These are phyloP conservation scores for Aureobasidium sp. DNA, from an alignment of 2,329 filamentous ascomycete species.

Conservation along the genomic window DNA sequence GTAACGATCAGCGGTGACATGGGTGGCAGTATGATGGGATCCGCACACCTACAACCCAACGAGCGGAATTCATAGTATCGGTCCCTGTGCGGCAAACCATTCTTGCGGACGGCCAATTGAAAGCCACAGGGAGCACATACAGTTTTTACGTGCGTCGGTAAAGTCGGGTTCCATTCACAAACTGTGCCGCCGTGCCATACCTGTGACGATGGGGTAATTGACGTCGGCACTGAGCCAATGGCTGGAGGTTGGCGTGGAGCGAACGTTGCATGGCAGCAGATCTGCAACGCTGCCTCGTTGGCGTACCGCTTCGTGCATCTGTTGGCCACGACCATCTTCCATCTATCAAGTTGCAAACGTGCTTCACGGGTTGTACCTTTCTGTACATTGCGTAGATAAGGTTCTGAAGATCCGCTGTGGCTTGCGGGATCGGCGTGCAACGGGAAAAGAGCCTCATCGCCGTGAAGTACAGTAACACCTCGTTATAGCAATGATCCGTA, in stretches of 20 bases:
- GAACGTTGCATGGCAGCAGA: background rate
- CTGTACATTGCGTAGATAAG: background rate
- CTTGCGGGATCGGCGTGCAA: background rate
- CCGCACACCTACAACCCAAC: background rate
- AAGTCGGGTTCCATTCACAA: background rate
- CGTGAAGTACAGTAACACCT: too few species aligned
- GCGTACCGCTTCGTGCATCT: background rate
- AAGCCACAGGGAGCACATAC: background rate
- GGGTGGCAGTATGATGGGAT: background rate
- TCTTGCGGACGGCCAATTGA: background rate
- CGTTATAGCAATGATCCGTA: too few species aligned
- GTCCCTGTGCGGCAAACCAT: background rate
- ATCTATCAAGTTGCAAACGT: background rate
- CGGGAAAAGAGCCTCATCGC: background rate
- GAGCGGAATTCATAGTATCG: background rate
- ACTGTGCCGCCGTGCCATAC: background rate
- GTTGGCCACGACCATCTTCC: background rate
- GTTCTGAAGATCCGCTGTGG: background rate
- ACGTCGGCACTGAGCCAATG: too few species aligned
- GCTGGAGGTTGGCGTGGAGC: background rate
- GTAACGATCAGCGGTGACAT: constrained; percentile 9
- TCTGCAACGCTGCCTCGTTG: background rate
- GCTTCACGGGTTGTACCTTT: background rate
- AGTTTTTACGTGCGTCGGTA: background rate
- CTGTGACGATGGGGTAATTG: background rate